These are phyloP conservation scores for Glycine latifolia DNA, from an alignment of 306 rosid genomes.

Conservation along the genomic window DNA sequence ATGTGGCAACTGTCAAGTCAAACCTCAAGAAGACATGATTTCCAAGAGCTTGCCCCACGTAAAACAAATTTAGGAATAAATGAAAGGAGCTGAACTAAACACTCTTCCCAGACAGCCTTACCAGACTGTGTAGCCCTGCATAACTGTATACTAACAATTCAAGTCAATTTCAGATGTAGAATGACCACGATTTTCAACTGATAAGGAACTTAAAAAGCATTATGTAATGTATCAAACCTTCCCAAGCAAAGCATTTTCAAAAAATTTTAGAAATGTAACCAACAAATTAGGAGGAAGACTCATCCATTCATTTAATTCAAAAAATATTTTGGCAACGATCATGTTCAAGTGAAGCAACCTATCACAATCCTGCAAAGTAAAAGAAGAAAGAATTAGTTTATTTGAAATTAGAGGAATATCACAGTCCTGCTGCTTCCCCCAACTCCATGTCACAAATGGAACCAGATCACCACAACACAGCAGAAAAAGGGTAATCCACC, in stretches of 20 bases:
- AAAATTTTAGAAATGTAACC: conserved; percentile 73
- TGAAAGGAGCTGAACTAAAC: conserved; percentile 69
- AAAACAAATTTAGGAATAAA: conserved; percentile 79
- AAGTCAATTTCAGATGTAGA: conserved; percentile 21
- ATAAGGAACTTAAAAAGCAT: conserved; percentile 20
- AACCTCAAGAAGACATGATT: conserved; percentile 85
- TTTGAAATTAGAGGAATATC: conserved; percentile 40
- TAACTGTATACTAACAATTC: conserved; percentile 55
- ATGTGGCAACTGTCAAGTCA: conserved; percentile 26
- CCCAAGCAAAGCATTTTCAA: conserved; percentile 73
- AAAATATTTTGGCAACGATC: conserved; percentile 69
- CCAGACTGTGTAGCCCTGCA: conserved; percentile 54
- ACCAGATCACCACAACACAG: neutral
- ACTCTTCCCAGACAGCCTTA: conserved; percentile 68
- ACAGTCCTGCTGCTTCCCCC: conserved; percentile 9
- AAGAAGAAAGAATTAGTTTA: conserved; percentile 28
- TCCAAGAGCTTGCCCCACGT: conserved; percentile 60
- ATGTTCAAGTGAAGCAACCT: conserved; percentile 70
- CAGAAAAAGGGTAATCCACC: conserved; percentile 11
- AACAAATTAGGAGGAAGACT: conserved; percentile 58
- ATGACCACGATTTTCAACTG: conserved; percentile 35
- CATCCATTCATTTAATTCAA: conserved; percentile 69
- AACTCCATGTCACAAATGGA: neutral
- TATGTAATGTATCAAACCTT: conserved; percentile 62
- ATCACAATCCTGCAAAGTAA: conserved; percentile 66